Evolutionary conservation across 768 basidiomycete species (phyloP), one percentile per base, ranked within the genome.

Genomic region (Collybia sordida): DNA sequence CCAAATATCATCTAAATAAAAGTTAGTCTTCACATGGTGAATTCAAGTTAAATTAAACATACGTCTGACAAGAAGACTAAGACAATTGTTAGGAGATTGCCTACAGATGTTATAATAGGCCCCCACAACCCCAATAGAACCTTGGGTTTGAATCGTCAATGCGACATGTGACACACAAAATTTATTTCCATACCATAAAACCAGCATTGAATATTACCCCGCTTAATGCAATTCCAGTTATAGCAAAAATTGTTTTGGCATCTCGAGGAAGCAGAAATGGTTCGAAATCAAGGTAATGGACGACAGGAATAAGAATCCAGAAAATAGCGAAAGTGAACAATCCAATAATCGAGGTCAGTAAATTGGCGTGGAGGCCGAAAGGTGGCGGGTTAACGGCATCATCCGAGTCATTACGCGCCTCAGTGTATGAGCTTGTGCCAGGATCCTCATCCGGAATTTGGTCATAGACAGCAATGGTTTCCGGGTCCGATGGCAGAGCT

Each of bases 51-150:
- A 46, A 31, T 45, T n/a, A 24, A 40, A 64, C 72, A 60, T 40
- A 87, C 74, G 67, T 98, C 94, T 36, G 88, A 82, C 14, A 91
- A 59, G 41, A 93, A 81, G 12, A 93, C 90, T 42, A 97, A 77
- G 31, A 96, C 90, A 56, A 96, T 95, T 4, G 94, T 94, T n/a
- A 96, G 77, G n/a, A 98, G 78, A 66, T 82, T 93, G 39, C 93
- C 93, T 25, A 97, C 93, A 2, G 90, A 92, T 7, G 85, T 83
- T 37, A 93, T 80, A 36, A 94, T 83, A 5, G 93, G 93, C 3
- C 93, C 93, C 90, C 90, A 94, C 22, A 90, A 67, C 22, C 88
- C 89, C 42, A 96, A 72, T 3, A 96, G 73, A 47, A 90, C 77
- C 91, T 93, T 55, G 11, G 9, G 14, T 31, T 4, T 2, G 9